phyloP scores from a whole-genome alignment of 2,329 filamentous ascomycete genomes.

The Fusarium acutatum region DNA sequence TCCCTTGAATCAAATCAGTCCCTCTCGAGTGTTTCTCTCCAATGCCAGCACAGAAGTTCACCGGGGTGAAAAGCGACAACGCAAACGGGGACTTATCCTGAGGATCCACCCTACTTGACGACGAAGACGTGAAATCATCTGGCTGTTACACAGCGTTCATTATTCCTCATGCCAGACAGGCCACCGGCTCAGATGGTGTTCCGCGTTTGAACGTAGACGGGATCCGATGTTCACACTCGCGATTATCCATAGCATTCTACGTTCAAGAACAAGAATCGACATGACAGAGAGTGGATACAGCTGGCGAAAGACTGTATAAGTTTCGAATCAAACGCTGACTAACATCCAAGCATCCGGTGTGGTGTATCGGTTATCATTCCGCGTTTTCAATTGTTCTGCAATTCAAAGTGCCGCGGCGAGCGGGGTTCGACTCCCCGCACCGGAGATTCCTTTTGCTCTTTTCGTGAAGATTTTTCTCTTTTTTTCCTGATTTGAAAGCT shows the following conservation, averaged over 20 bases:
- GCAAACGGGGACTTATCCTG: too few species aligned
- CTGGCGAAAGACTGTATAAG: accelerated
- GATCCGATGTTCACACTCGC: accelerated
- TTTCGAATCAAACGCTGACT: accelerated
- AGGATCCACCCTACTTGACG: not conserved
- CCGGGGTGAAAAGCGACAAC: not conserved
- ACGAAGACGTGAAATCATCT: not conserved
- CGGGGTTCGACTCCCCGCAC: slow-evolving; percentile 22
- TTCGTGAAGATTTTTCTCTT: accelerated
- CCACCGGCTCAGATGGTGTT: not conserved
- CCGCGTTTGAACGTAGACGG: not conserved
- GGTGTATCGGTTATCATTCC: slow-evolving; percentile 29
- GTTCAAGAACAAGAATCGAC: too few species aligned
- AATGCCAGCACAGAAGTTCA: too few species aligned
- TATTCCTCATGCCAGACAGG: not conserved
- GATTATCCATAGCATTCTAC: not conserved
- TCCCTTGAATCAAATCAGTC: accelerated
- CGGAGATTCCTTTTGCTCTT: slow-evolving; percentile 3
- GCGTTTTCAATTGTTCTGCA: slow-evolving; percentile 14
- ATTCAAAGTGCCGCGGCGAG: slow-evolving; percentile 5
- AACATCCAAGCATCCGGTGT: slow-evolving; percentile 13
- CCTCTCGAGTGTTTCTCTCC: not conserved
- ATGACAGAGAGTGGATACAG: not conserved
- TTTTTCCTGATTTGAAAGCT: not conserved
- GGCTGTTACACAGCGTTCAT: not conserved